Evolutionary conservation across 164 flowering plant species (phyloP), one percentile per base, ranked within the genome.

Genomic region (Platanus orientalis): DNA sequence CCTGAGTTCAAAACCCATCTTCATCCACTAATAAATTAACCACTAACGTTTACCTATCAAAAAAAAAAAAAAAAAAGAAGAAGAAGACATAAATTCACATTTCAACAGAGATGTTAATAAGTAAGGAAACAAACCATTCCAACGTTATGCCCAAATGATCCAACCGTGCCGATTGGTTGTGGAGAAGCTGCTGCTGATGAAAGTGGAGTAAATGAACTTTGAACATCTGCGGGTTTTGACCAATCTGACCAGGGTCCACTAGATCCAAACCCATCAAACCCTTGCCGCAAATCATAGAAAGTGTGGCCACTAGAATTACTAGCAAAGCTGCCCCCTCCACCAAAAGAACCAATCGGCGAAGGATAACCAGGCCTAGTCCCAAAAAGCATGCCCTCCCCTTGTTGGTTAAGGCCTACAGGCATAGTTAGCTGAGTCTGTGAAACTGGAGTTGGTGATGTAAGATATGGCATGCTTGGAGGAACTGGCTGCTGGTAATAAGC

Each of bases 401-500:
- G 88, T 60, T 82, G 90, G 42, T 82, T 81, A 58, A 69, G 60
- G 70, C 75, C 71, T 39, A 73, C 71, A 60, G 84, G 68, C 20
- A 75, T 59, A 20, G 79, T 61, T 59, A 84, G 75, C 58, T 88
- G 96, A 63, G 86, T 66, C 55, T 86, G 95, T 40, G 92, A 88
- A 67, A 75, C 81, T 53, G 86, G 80, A 61, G 76, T 72, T 62
- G 87, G 78, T 23, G 96, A 79, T 65, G 78, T 65, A 57, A 83
- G 74, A 75, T 81, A 85, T 28, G 90, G 80, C 73, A 85, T 60
- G 71, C 73, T 81, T 40, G 83, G 89, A 42, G 84, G 80, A 75
- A 79, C 83, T 32, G 80, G 56, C 64, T 84, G 97, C 62, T 83
- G 92, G 61, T 81, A 93, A 70, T 85, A 90, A 45, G 91, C 74